A percentile compares a stretch with the other conserved stretches of the same genome.
Conservation (phyloP, 208 protist genomes). For the Leptomonas pyrrhocoris region DNA sequence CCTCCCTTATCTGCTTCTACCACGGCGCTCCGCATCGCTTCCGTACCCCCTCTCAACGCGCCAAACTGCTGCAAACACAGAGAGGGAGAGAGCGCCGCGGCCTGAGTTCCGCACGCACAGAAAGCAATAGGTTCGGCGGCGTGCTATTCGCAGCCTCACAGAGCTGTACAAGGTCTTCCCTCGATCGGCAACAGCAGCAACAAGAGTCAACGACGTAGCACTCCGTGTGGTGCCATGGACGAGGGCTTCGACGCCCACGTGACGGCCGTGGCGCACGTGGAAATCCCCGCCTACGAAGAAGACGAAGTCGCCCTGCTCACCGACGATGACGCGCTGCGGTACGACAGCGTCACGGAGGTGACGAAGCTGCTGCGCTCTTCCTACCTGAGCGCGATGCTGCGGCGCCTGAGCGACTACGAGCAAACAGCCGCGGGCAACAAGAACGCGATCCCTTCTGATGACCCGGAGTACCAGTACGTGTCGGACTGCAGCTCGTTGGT, state of each 20-base stretch:
- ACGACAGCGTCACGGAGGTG: conserved; percentile 81
- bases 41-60: too few relatives aligned
- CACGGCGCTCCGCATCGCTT: too few relatives aligned
- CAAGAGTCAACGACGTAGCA: neutral
- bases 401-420: conserved; percentile 76
- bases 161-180: too few relatives aligned
- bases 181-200: too few relatives aligned
- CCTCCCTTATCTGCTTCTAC: too few relatives aligned
- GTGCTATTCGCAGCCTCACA: too few relatives aligned
- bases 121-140: too few relatives aligned
- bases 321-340: conserved; percentile 85
- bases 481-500: conserved; percentile 89
- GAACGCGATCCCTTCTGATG: conserved; percentile 82
- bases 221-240: conserved; percentile 28
- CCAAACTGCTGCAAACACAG: too few relatives aligned
- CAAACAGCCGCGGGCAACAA: conserved; percentile 52
- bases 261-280: conserved; percentile 12
- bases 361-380: conserved; percentile 76
- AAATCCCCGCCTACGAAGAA: conserved; percentile 25
- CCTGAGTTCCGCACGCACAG: too few relatives aligned
- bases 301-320: conserved; percentile 44
- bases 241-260: conserved; percentile 72
- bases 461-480: conserved; percentile 90
- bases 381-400: conserved; percentile 79
- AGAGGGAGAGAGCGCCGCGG: too few relatives aligned